These are phyloP conservation scores for Pterulicium gracile DNA, from an alignment of 1,284 basidiomycete genomes.

Conservation along the genomic window DNA sequence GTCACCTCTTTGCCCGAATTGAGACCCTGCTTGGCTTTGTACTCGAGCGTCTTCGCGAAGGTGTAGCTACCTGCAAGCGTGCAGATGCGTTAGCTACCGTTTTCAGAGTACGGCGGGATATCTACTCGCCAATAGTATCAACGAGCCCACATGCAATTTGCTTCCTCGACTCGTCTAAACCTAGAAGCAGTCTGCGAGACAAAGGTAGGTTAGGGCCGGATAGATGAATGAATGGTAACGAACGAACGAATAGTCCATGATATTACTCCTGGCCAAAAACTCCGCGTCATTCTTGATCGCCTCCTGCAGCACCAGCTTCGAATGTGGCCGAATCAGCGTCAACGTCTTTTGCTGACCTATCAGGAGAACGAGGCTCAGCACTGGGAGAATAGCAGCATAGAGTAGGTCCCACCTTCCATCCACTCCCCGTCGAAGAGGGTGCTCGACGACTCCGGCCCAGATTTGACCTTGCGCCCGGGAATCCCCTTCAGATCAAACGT, in stretches of 20 bases:
- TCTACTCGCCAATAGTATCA: conserved; percentile 57
- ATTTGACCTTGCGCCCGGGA: conserved; percentile 55
- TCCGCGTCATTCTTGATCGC: conserved; percentile 61
- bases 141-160: conserved; percentile 68
- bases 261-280: conserved; percentile 62
- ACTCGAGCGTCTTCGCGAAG: conserved; percentile 68
- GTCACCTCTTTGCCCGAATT: conserved; percentile 58
- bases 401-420: conserved; percentile 49
- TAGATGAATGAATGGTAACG: neutral
- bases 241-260: conserved; percentile 74
- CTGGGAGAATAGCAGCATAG: neutral
- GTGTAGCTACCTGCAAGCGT: conserved; percentile 49
- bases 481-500: conserved; percentile 78
- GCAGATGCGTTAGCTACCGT: neutral
- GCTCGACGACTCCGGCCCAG: conserved; percentile 24
- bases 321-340: conserved; percentile 58
- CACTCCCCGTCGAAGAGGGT: conserved; percentile 74
- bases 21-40: conserved; percentile 65
- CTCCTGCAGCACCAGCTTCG: conserved; percentile 55
- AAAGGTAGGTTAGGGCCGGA: conserved; percentile 5
- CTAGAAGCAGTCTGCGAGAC: conserved; percentile 42
- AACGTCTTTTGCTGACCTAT: conserved; percentile 52
- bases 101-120: neutral
- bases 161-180: conserved; percentile 51
- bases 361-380: neutral